Evolutionary conservation across 2,329 filamentous ascomycete species (phyloP).

Genomic region (Cladosporium oxysporum): DNA sequence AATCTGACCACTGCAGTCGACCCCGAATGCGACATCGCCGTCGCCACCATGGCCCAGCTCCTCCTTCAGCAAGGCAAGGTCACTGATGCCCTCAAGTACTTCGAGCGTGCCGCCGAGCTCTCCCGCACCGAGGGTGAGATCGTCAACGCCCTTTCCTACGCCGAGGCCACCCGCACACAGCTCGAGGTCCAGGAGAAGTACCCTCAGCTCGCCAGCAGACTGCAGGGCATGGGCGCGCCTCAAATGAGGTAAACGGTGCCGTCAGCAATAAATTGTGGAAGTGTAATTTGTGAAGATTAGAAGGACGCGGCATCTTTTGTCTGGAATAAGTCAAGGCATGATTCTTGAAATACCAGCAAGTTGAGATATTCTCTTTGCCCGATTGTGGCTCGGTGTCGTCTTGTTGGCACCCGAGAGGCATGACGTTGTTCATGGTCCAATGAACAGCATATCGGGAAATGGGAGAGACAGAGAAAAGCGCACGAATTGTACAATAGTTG

Average conservation of each 20-base stretch:
- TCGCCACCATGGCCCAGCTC: conserved; percentile 97
- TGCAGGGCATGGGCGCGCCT: conserved; percentile 47
- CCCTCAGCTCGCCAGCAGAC: conserved; percentile 50
- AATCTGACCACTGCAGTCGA: conserved; percentile 65
- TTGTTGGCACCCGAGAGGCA: background rate
- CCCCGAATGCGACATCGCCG: conserved; percentile 96
- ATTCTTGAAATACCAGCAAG: background rate
- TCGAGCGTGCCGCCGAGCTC: conserved; percentile 92
- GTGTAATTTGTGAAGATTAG: background rate
- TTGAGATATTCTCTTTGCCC: background rate
- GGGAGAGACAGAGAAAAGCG: background rate
- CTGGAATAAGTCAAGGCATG: background rate
- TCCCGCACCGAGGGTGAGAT: conserved; percentile 94
- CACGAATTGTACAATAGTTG: conserved; percentile 9
- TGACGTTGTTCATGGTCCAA: background rate
- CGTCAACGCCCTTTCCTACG: conserved; percentile 93
- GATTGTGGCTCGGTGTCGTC: background rate
- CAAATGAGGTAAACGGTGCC: conserved; percentile 10
- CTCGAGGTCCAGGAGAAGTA: conserved; percentile 68
- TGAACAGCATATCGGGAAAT: background rate
- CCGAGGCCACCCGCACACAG: conserved; percentile 94
- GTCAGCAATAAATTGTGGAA: background rate
- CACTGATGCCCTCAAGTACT: conserved; percentile 90
- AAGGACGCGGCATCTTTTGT: background rate
- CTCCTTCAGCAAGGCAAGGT: conserved; percentile 98